These are phyloP conservation scores for Phytophthora macrochlamydospora DNA, from an alignment of 352 stramenopile species.

Conservation along the genomic window DNA sequence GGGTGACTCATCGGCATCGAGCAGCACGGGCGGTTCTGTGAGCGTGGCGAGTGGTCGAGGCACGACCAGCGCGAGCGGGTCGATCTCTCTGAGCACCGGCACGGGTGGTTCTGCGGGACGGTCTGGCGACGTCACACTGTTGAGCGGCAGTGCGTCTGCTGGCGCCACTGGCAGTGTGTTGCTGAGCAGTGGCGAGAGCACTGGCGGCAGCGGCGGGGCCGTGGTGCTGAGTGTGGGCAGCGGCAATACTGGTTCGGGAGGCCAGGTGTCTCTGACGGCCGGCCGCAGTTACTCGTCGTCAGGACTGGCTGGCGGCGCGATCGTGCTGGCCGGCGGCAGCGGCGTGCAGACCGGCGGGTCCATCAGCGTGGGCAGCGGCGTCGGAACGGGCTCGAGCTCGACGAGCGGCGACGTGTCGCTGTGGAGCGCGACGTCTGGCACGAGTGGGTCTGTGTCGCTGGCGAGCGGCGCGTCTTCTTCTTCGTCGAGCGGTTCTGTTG, in stretches of 20 bases:
- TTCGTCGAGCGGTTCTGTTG: constrained; percentile 10
- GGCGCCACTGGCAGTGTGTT: constrained; percentile 12
- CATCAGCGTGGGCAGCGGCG: constrained; percentile 1
- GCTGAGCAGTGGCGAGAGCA: constrained; percentile 12
- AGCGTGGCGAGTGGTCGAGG: constrained; percentile 1
- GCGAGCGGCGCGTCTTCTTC: constrained; percentile 1
- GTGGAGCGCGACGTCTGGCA: constrained; percentile 6
- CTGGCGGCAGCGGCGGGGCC: constrained; percentile 11
- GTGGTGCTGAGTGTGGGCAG: constrained; percentile 15
- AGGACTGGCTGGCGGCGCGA: constrained; percentile 8
- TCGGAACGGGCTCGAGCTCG: constrained; percentile 2
- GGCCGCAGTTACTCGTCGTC: constrained; percentile 7
- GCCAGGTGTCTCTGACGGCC: constrained; percentile 17
- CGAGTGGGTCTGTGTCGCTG: constrained; percentile 6
- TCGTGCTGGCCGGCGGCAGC: constrained; percentile 8
- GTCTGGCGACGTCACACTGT: constrained; percentile 10
- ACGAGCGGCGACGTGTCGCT: constrained; percentile 11
- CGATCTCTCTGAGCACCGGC: constrained; percentile 13
- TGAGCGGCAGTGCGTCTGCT: constrained; percentile 6
- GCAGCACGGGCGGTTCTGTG: constrained; percentile 15
- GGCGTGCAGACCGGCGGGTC: background rate
- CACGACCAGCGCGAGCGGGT: constrained; percentile 18
- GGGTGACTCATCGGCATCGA: constrained; percentile 11
- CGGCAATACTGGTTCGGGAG: constrained; percentile 6
- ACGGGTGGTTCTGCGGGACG: constrained; percentile 7